Base-by-base conservation (phyloP, 345 rosid species). In the Salix exigua region DNA sequence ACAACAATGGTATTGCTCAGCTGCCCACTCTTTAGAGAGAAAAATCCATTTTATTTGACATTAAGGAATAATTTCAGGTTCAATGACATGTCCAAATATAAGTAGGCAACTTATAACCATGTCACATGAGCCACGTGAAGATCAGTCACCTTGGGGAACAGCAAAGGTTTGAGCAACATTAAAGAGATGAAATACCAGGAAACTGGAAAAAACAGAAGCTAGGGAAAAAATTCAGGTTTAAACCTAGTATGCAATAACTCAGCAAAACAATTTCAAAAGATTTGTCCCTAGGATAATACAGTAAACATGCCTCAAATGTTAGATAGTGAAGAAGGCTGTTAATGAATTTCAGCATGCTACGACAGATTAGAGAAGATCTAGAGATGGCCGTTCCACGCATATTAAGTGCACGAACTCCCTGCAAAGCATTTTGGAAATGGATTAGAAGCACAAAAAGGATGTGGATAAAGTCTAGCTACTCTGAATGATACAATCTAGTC, bases 261-360 rank as follows among this genome's bases (percentile, higher is more conserved):
- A 55, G 25, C 62, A 55, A 21, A 19, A 55, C 25, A 55, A 17
- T 7, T 55, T 55, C 62, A 55, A 55, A 55, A 21, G 10, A 17
- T 18, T 21, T 55, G 19, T 55, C 23, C 26, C 25, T 40, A 40
- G 4, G 48, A 67, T 9, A 72, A 51, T 63, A 65, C 68, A 71
- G 44, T 10, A 77, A 88, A 87, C 96, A 77, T 92, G 82, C 99
- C 97, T 96, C 99, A 69, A 93, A 96, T 50, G 99, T 96, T 70
- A 96, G 89, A 81, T 92, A 96, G 87, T 96, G 99, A 72, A 96
- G 88, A 82, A 96, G 96, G 86, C 98, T 93, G 78, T 88, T 92
- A 19, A 93, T 91, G 78, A 96, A 93, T 83, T 88, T 96, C 79
- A 96, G 95, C 98, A 96, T 93, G 84, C 99, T 93, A 66, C 98